Evolutionary conservation across 2,329 filamentous ascomycete genomes (phyloP), one percentile per base, ranked within the genome.

Genomic region (Aspergillus amoenus): DNA sequence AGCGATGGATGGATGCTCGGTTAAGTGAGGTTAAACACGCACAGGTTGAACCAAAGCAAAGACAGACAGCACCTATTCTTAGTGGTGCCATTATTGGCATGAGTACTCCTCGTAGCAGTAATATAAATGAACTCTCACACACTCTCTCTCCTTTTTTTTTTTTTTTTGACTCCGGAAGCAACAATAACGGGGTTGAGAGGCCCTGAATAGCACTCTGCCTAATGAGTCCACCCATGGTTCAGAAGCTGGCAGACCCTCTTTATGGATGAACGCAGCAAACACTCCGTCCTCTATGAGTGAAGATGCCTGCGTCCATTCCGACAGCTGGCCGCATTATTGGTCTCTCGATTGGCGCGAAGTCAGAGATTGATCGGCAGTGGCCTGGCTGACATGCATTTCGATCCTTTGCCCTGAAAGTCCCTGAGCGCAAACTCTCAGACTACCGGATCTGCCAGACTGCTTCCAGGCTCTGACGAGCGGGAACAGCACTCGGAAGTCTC

Each of bases 381-480:
- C 51, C 50, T 57, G 55, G 55, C 55, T 57, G 55, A 57, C 55
- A 57, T 57, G 55, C 55, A 57, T 57, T 24, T 42, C 46, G 50
- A 52, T 52, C 50, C 50, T 57, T 57, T 57, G 40, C 52, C 43
- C 45, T 56, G 37, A 40, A 51, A 40, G 51, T 44, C 51, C 51
- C 51, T 53, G 51, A 47, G 51, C 51, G 51, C 51, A 53, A 53
- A 46, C 51, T 24, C 37, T 47, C 51, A 15, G 12, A 17, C 41
- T 27, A n/a, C n/a, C 15, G 34, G 27, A 30, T 30, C 21, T 41
- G 34, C 27, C 27, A 30, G 27, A 30, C 27, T 30, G 27, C 27
- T 18, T 27, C 47, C 47, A 24, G 47, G 47, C 47, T 40, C 24
- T 37, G 12, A 48, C 18, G 32, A 15, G 17, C 17, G n/a, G 30